These are phyloP conservation scores for Pholiota conissans DNA, from an alignment of 768 basidiomycete genomes.

Conservation along the genomic window DNA sequence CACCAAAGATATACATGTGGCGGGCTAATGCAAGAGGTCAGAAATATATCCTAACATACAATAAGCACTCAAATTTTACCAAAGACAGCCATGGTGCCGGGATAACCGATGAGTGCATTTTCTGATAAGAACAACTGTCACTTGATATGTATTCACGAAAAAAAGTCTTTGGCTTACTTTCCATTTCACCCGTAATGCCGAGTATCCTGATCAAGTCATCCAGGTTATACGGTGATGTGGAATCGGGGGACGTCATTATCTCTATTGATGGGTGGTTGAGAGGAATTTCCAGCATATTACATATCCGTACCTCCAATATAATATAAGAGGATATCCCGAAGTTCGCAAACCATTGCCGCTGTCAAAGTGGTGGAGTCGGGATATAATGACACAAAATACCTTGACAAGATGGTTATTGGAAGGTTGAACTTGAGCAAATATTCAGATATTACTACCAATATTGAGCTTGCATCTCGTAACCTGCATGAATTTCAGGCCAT, in stretches of 20 bases:
- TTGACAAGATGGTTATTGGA: conserved; percentile 7
- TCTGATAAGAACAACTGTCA: conserved; percentile 15
- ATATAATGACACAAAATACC: conserved; percentile 38
- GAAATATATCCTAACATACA: background rate
- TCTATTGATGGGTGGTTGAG: conserved; percentile 25
- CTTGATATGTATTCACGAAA: background rate
- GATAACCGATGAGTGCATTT: conserved; percentile 21
- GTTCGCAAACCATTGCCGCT: conserved; percentile 27
- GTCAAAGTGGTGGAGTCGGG: conserved; percentile 29
- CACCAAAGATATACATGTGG: conserved; percentile 45
- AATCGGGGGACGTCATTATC: conserved; percentile 35
- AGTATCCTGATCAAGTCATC: conserved; percentile 39
- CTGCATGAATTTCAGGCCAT: conserved; percentile 18
- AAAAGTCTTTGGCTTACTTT: conserved; percentile 25
- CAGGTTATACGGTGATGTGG: conserved; percentile 36
- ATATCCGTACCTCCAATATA: conserved; percentile 32
- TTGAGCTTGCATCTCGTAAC: conserved; percentile 37
- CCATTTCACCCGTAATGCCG: conserved; percentile 30
- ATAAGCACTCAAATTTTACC: conserved; percentile 17
- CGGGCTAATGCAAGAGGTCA: conserved; percentile 31
- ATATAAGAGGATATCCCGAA: conserved; percentile 38
- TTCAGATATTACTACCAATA: conserved; percentile 34
- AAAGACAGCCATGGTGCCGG: conserved; percentile 26
- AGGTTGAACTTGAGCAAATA: background rate
- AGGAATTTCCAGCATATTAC: background rate